These are phyloP conservation scores for Epichloe sylvatica DNA, from an alignment of 2,329 filamentous ascomycete species.

Conservation along the genomic window DNA sequence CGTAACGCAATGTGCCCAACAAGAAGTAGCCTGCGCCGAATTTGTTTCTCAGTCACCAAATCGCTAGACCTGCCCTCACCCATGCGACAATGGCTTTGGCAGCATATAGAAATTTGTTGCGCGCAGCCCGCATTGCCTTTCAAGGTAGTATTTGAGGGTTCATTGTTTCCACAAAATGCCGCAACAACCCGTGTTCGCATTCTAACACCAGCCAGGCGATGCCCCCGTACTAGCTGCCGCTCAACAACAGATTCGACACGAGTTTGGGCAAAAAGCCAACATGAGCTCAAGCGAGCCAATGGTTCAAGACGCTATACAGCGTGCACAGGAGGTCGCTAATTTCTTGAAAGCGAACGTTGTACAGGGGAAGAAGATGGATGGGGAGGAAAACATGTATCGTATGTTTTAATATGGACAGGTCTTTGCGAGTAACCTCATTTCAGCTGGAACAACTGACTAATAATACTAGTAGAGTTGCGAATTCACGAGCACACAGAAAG, in stretches of 20 bases:
- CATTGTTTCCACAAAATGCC: neutral
- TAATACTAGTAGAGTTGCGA: constrained; percentile 47
- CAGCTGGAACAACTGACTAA: constrained; percentile 1
- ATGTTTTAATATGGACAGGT: constrained; percentile 19
- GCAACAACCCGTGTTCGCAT: neutral
- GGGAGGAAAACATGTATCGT: constrained; percentile 42
- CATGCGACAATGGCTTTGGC: constrained; percentile 44
- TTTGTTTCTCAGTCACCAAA: neutral
- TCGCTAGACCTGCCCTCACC: neutral
- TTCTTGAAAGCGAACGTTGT: constrained; percentile 77
- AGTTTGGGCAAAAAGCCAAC: constrained; percentile 58
- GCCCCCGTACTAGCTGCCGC: constrained; percentile 53
- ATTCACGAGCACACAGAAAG: constrained; percentile 88
- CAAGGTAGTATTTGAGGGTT: constrained; percentile 50
- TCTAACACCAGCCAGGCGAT: constrained; percentile 45
- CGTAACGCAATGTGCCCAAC: neutral
- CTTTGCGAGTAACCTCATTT: neutral
- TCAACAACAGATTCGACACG: constrained; percentile 53
- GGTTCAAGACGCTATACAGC: constrained; percentile 50
- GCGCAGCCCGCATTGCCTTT: constrained; percentile 72
- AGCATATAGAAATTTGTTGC: constrained; percentile 71
- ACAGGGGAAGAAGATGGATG: constrained; percentile 51
- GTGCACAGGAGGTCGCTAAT: constrained; percentile 70
- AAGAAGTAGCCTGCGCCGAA: neutral
- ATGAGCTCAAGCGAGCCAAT: constrained; percentile 45